Evolutionary conservation across 768 basidiomycete genomes (phyloP), one percentile per base, ranked within the genome.

Genomic region (Mycena maculata): DNA sequence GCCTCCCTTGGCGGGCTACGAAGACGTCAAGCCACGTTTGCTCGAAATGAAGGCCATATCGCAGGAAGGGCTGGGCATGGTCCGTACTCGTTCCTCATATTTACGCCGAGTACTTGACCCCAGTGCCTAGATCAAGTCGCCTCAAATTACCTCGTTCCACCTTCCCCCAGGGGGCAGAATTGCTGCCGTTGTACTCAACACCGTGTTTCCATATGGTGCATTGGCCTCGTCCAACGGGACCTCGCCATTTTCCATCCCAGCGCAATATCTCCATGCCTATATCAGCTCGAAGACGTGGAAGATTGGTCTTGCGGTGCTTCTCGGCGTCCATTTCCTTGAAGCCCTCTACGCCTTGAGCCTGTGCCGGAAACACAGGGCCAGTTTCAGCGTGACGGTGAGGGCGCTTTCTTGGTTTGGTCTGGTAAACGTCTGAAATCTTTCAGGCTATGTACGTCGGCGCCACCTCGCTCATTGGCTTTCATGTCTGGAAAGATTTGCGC

Each of bases 61-160:
- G 0, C 91, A 94, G 74, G 92, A 92, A 74, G 85, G 87, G 1
- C 84, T 95, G 20, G 93, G 93, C 33, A 93, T 92, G 91, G 93
- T 92, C 64, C 33, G 23, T 42, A 42, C 38, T 13, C 6, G 13
- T 7, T 36, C 33, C 33, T 36, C 33, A 7, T 6, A 13, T 36
- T 36, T 13, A 36, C 33, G 33, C 8, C 33, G 33, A 36, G 13
- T 13, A 36, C 8, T 28, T 50, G 9, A 61, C 41, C 57, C 36
- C 25, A 7, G 33, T 47, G 36, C 25, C 13, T 39, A 92, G 91
- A 87, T 88, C 44, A 86, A 87, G 75, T 79, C 85, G 1, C 92
- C 93, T 2, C 82, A 85, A 61, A 85, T 94, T 62, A 82, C 82
- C 0, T 80, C 82, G 13, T 92, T 93, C 78, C 73, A 78, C 28